Evolutionary conservation across 164 flowering plant genomes (phyloP), one percentile per base, ranked within the genome.

Genomic region (Sedum album): DNA sequence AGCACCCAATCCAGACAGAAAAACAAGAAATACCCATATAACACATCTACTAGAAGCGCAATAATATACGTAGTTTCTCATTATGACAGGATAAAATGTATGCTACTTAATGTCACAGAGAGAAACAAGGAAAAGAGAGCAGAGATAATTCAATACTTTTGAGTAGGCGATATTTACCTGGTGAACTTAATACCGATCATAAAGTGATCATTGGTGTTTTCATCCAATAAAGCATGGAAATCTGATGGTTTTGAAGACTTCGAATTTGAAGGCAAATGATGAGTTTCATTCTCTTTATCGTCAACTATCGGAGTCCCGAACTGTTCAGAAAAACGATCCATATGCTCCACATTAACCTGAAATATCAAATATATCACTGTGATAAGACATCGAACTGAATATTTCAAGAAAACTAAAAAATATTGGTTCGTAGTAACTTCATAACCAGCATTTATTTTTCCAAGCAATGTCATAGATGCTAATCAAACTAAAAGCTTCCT

Each of bases 121-220:
- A 10, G 42, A 65, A 21, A 18, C 26, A 6, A 31, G 35, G 38
- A 13, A 60, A 60, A 8, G 17, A 9, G n/a, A 17, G 35, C 38
- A 6, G 31, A 64, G 41, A 64, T 35, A 64, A n/a, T 14, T n/a
- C 11, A 9, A 39, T 10, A 39, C 0, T 39, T 17, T 18, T 33
- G 35, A 28, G 69, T 15, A 2, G 11, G 4, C 15, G n/a, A 61
- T 66, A 31, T 5, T 68, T 76, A 89, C 98, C 83, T 86, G 5
- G 94, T 88, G 80, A 82, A 86, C 72, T 94, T 91, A 39, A 94
- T 82, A 66, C 98, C 98, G 31, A 94, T 73, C 91, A 87, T 83
- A 62, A 94, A 94, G 74, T 83, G 79, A 75, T 94, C 97, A 60
- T 85, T 79, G 69, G 76, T 79, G 72, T 90, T 86, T 61, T 86